Base-by-base conservation (phyloP, 176 grass and related monocot species). In the Cenchrus purpureus region DNA sequence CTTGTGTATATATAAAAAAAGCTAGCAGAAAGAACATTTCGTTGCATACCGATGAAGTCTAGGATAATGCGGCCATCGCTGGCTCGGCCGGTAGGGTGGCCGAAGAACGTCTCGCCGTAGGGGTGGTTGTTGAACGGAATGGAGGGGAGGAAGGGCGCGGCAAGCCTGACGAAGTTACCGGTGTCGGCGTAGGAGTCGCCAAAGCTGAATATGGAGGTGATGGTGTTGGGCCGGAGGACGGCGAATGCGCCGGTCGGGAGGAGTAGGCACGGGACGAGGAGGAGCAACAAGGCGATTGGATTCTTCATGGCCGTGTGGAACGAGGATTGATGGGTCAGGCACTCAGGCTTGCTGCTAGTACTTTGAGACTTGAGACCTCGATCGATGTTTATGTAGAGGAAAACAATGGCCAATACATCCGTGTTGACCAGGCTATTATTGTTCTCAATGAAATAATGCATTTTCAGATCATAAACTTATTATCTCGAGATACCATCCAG, bases 161-260 rank as follows among this genome's bases (percentile, higher is more conserved):
- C 83, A 19, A 88, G 54, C 73, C 55, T 88, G 29, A 88, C 14
- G 16, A 81, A 92, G 64, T 95, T 95, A n/a, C 90, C 93, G 0
- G 85, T 95, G 90, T 95, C 90, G n/a, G 93, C 49, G 19, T 90
- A 90, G 16, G 90, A 95, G 73, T 95, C 53, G 29, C 88, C 85
- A n/a, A 95, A 95, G 81, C 82, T 84, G 81, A 92, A 86, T 25
- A 92, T 90, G 43, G 90, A 19, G 60, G 40, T 13, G 40, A 88
- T 85, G 14, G 20, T 19, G 31, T 61, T 32, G 8, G 19, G 44
- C 12, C 10, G 31, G 59, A 13, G n/a, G 70, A 20, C 54, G 71
- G 28, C 70, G 79, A 49, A 28, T 10, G n/a, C 48, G 13, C 63
- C 57, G 13, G 25, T 25, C 25, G 51, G 73, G 48, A 78, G 12